These are phyloP conservation scores for Aspergillus brasiliensis DNA, from an alignment of 2,329 filamentous ascomycete genomes.

Conservation along the genomic window DNA sequence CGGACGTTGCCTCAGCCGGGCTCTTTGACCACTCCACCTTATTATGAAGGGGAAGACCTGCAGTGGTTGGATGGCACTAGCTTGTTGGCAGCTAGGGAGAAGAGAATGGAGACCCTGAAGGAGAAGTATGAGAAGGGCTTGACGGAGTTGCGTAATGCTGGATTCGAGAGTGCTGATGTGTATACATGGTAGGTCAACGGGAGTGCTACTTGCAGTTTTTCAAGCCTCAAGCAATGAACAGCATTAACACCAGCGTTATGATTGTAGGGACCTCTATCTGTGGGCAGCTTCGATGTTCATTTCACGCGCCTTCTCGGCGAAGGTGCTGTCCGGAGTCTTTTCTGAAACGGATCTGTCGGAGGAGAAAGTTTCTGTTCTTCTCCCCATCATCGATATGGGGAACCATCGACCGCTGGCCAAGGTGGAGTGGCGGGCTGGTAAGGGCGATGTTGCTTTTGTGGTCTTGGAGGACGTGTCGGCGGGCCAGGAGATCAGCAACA, in stretches of 20 bases:
- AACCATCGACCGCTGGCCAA: conserved; percentile 68
- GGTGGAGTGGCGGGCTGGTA: conserved; percentile 59
- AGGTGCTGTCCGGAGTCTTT: conserved; percentile 42
- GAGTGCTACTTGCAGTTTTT: not conserved
- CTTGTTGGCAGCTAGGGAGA: conserved; percentile 36
- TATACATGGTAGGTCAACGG: conserved; percentile 42
- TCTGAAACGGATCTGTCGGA: conserved; percentile 43
- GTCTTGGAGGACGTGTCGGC: conserved; percentile 51
- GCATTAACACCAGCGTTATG: not conserved
- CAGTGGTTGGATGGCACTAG: conserved; percentile 48
- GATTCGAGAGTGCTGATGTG: conserved; percentile 31
- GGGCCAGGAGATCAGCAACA: conserved; percentile 64
- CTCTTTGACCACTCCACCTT: conserved; percentile 62
- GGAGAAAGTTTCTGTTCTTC: conserved; percentile 67
- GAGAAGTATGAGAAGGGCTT: conserved; percentile 40
- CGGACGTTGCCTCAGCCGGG: conserved; percentile 64
- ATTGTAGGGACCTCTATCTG: conserved; percentile 45
- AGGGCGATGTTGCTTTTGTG: conserved; percentile 41
- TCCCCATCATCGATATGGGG: conserved; percentile 71
- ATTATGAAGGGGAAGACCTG: conserved; percentile 64
- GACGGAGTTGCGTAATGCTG: conserved; percentile 32
- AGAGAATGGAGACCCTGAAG: conserved; percentile 38
- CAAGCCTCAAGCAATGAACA: not conserved
- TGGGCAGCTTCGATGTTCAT: conserved; percentile 50
- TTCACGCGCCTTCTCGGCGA: conserved; percentile 48